phyloP scores from a whole-genome alignment of 1,284 basidiomycete species.

The Apiotrichum mycotoxinovorans region DNA sequence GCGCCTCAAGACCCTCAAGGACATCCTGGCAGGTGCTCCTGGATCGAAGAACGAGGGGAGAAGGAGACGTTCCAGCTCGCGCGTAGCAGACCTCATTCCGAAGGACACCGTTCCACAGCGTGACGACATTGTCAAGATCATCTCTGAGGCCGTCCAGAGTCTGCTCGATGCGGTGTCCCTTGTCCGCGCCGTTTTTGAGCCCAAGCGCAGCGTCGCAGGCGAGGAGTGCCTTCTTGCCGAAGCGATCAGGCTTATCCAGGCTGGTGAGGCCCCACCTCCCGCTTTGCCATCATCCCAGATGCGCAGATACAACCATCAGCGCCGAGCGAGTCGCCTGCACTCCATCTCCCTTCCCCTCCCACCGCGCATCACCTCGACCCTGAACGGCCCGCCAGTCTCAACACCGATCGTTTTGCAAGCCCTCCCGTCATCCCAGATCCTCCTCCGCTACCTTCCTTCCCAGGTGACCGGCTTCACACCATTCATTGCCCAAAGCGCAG shows the following conservation, averaged over 20 bases:
- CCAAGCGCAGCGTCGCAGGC: slow-evolving; percentile 7
- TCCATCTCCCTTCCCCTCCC: slow-evolving; percentile 45
- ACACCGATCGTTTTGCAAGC: slow-evolving; percentile 37
- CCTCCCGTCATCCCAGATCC: slow-evolving; percentile 49
- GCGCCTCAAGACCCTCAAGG: slow-evolving; percentile 63
- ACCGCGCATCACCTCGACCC: slow-evolving; percentile 23
- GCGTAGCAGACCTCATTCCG: not conserved
- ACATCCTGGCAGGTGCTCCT: slow-evolving; percentile 31
- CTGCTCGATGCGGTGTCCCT: slow-evolving; percentile 36
- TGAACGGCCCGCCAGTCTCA: slow-evolving; percentile 30
- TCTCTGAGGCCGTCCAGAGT: slow-evolving; percentile 36
- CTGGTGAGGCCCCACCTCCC: slow-evolving; percentile 27
- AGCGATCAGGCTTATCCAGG: slow-evolving; percentile 41
- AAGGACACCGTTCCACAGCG: slow-evolving; percentile 15
- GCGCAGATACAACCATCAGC: slow-evolving; percentile 23
- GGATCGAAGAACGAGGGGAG: not conserved
- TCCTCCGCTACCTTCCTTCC: slow-evolving; percentile 45
- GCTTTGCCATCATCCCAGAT: slow-evolving; percentile 8
- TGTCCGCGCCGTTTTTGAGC: slow-evolving; percentile 33
- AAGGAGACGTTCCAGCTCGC: slow-evolving; percentile 4
- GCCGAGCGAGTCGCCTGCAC: slow-evolving; percentile 39
- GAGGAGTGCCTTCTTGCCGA: slow-evolving; percentile 39
- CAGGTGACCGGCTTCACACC: slow-evolving; percentile 47
- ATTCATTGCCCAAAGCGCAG: slow-evolving; percentile 58
- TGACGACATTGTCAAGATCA: slow-evolving; percentile 27